Evolutionary conservation across 1,139 yeast species (phyloP).

Genomic region (Ashbya aceris): DNA sequence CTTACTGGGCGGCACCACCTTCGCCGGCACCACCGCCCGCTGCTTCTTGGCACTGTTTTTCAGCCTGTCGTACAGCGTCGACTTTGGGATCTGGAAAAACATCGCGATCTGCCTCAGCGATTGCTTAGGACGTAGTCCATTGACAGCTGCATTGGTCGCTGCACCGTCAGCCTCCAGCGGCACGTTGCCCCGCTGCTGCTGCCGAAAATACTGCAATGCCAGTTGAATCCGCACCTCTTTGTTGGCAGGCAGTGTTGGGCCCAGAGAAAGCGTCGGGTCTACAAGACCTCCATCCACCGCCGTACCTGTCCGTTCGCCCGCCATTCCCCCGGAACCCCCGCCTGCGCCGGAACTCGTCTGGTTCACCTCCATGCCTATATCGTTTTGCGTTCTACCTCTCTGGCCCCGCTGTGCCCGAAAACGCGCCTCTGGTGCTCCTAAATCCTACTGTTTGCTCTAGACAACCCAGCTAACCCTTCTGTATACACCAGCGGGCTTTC

Average conservation of each 20-base stretch:
- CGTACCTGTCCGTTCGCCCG: not conserved
- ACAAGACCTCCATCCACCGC: not conserved
- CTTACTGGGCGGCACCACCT: not conserved
- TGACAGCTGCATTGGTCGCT: conserved; percentile 10
- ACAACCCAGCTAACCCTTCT: too few species aligned
- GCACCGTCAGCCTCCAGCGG: conserved; percentile 4
- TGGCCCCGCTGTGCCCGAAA: too few species aligned
- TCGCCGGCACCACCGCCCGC: not conserved
- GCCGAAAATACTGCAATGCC: conserved; percentile 15
- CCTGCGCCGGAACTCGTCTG: not conserved
- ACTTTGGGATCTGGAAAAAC: conserved; percentile 21
- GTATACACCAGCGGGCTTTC: too few species aligned
- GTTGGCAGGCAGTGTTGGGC: conserved; percentile 10
- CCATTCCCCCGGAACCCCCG: not conserved
- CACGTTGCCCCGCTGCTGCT: conserved; percentile 4
- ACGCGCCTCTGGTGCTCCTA: too few species aligned
- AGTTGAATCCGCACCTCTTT: conserved; percentile 20
- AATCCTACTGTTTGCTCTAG: too few species aligned
- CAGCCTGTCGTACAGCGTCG: conserved; percentile 21
- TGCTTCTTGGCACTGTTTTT: conserved; percentile 9
- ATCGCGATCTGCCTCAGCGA: conserved; percentile 21
- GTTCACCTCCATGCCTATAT: conserved; percentile 1
- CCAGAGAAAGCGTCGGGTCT: not conserved
- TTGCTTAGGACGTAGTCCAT: conserved; percentile 13
- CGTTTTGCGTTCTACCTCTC: not conserved